Conservation (phyloP, 495 filamentous ascomycete genomes). For the Penicillium nucicola region DNA sequence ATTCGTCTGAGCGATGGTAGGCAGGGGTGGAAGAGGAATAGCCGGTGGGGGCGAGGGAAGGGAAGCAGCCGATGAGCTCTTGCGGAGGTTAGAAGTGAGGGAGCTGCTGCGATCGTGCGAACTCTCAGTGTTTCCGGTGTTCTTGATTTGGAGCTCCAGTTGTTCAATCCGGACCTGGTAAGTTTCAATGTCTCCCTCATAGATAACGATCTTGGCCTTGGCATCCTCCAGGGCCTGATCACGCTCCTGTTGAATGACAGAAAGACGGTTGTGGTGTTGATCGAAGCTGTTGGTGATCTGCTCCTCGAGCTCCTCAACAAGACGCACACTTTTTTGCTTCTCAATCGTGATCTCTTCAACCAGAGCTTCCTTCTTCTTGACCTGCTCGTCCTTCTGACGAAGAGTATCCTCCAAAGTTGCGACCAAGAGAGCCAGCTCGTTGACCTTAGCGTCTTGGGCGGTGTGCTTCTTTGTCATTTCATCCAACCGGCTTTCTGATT, state of each 20-base stretch:
- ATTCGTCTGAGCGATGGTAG: constrained; percentile 38
- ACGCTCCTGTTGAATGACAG: constrained; percentile 59
- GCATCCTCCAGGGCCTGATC: constrained; percentile 48
- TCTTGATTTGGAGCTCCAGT: constrained; percentile 49
- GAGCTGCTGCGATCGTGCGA: constrained; percentile 72
- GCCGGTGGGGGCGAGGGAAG: constrained; percentile 95
- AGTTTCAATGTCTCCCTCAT: constrained; percentile 52
- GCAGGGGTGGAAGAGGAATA: constrained; percentile 73
- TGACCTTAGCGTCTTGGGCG: constrained; percentile 43
- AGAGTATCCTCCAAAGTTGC: constrained; percentile 57
- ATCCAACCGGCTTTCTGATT: constrained; percentile 37
- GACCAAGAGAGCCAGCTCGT: constrained; percentile 50
- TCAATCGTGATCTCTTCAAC: constrained; percentile 57
- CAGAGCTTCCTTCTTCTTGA: constrained; percentile 65
- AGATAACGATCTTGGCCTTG: constrained; percentile 38
- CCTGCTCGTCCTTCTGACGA: constrained; percentile 67
- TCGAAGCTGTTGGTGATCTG: constrained; percentile 94
- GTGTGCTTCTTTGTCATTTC: constrained; percentile 34
- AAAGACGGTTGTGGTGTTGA: constrained; percentile 83
- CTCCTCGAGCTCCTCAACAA: constrained; percentile 95
- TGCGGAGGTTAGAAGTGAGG: constrained; percentile 73
- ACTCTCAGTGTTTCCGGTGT: constrained; percentile 33
- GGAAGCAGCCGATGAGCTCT: constrained; percentile 76
- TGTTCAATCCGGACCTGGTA: constrained; percentile 50
- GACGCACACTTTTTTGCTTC: constrained; percentile 79